Evolutionary conservation across 306 rosid species (phyloP).

Genomic region (Cucumis melo): DNA sequence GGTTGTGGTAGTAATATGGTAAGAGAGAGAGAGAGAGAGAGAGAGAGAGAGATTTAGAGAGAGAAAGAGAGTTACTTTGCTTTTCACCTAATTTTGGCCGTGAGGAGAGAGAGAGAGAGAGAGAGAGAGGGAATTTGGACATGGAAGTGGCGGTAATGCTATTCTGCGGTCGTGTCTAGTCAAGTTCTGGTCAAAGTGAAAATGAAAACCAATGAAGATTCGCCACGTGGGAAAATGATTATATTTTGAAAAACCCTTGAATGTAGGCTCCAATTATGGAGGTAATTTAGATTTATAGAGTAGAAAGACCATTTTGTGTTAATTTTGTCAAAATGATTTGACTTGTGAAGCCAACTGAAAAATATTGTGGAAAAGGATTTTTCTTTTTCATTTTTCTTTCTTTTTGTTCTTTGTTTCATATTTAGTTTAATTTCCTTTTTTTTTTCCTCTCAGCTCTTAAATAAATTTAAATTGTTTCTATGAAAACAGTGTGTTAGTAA

Average conservation of each 20-base stretch:
- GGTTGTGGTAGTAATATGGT: constrained; percentile 22
- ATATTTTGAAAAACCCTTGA: constrained; percentile 7
- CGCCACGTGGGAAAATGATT: constrained; percentile 17
- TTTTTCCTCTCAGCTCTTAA: too few species aligned
- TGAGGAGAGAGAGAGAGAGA: neutral
- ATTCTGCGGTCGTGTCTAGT: constrained; percentile 23
- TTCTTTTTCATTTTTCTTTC: neutral
- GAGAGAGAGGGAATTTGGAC: neutral
- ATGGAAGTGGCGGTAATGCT: neutral
- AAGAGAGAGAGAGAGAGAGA: constrained; percentile 12
- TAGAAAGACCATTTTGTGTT: neutral
- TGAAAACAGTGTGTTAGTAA: too few species aligned
- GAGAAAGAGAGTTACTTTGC: constrained; percentile 25
- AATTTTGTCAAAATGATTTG: neutral
- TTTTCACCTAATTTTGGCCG: constrained; percentile 58
- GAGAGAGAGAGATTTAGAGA: constrained; percentile 9
- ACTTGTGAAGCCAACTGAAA: neutral
- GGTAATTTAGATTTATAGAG: neutral
- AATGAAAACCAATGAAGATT: neutral
- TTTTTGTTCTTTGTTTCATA: neutral
- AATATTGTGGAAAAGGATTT: neutral
- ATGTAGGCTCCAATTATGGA: constrained; percentile 11
- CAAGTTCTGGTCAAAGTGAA: constrained; percentile 21
- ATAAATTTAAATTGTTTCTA: too few species aligned
- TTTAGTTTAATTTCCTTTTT: neutral